A percentile compares a stretch with the other conserved stretches of the same genome.
Conservation (phyloP, 2,329 filamentous ascomycete species). For the Lecanicillium sp. region DNA sequence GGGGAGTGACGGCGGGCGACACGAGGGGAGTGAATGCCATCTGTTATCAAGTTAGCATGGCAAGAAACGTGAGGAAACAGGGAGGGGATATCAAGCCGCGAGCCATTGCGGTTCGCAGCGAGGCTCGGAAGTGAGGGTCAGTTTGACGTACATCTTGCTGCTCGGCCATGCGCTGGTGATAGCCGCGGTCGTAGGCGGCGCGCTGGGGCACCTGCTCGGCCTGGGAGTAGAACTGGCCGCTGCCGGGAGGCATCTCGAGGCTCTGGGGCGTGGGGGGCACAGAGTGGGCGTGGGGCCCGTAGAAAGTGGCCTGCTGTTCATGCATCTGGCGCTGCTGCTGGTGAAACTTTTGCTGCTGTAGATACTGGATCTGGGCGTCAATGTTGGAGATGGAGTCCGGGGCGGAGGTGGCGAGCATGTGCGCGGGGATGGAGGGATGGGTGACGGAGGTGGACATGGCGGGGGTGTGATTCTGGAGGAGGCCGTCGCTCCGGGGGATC, state of each 20-base stretch:
- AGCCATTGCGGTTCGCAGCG: neutral
- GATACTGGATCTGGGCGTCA: conserved; percentile 60
- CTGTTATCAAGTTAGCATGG: conserved; percentile 32
- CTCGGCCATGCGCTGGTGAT: conserved; percentile 61
- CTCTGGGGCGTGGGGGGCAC: conserved; percentile 78
- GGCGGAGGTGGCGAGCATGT: conserved; percentile 34
- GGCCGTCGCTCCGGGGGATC: conserved; percentile 25
- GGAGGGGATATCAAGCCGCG: neutral
- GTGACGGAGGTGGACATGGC: conserved; percentile 41
- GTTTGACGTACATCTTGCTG: conserved; percentile 54
- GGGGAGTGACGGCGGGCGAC: conserved; percentile 76
- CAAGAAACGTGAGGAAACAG: neutral
- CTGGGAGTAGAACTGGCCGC: conserved; percentile 52
- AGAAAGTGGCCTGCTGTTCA: conserved; percentile 52
- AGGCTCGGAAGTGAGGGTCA: neutral
- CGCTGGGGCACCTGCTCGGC: conserved; percentile 49
- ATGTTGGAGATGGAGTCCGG: conserved; percentile 52
- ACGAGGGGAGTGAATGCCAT: conserved; percentile 76
- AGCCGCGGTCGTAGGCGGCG: conserved; percentile 56
- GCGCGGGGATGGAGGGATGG: conserved; percentile 41
- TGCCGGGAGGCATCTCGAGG: conserved; percentile 63
- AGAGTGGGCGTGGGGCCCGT: conserved; percentile 49
- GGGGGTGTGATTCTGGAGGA: conserved; percentile 41
- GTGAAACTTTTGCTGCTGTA: conserved; percentile 58
- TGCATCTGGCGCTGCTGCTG: conserved; percentile 54